phyloP scores from a whole-genome alignment of 2,329 filamentous ascomycete genomes.

The Myrmaecium sp. region DNA sequence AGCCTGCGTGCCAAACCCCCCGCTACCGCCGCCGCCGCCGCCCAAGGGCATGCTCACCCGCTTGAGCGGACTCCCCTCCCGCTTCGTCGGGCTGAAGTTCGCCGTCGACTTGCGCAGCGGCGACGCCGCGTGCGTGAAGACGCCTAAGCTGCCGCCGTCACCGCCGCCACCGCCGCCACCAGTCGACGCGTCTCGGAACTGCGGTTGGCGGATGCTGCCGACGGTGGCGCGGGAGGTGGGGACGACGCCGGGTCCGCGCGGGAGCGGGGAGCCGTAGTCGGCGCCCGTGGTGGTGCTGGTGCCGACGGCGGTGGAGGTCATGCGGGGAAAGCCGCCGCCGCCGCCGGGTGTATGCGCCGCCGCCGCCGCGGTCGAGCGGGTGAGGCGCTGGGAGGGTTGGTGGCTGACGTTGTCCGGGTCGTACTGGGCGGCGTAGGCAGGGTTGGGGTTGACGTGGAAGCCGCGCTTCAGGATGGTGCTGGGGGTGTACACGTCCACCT shows the following conservation, averaged over 20 bases:
- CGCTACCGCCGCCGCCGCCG: constrained; percentile 3
- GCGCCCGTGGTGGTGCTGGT: constrained; percentile 13
- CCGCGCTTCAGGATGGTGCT: constrained; percentile 51
- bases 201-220: constrained; percentile 29
- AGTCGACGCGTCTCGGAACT: constrained; percentile 25
- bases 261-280: constrained; percentile 29
- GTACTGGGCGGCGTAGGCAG: constrained; percentile 57
- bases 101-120: constrained; percentile 63
- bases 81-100: constrained; percentile 28
- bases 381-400: constrained; percentile 4
- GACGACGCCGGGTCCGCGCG: constrained; percentile 24
- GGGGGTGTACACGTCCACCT: constrained; percentile 46
- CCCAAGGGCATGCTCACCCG: constrained; percentile 20
- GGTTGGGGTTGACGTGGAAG: constrained; percentile 71
- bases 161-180: too few relatives aligned
- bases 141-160: constrained; percentile 66
- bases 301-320: constrained; percentile 22
- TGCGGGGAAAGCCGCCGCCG: constrained; percentile 8
- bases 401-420: constrained; percentile 43
- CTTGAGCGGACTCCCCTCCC: constrained; percentile 27
- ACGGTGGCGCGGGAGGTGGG: constrained; percentile 32
- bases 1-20: too few relatives aligned
- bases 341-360: constrained; percentile 12
- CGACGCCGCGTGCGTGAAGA: constrained; percentile 65
- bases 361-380: constrained; percentile 8